These are phyloP conservation scores for Chlorella sp. DNA, from an alignment of 139 green algal genomes.

Conservation along the genomic window DNA sequence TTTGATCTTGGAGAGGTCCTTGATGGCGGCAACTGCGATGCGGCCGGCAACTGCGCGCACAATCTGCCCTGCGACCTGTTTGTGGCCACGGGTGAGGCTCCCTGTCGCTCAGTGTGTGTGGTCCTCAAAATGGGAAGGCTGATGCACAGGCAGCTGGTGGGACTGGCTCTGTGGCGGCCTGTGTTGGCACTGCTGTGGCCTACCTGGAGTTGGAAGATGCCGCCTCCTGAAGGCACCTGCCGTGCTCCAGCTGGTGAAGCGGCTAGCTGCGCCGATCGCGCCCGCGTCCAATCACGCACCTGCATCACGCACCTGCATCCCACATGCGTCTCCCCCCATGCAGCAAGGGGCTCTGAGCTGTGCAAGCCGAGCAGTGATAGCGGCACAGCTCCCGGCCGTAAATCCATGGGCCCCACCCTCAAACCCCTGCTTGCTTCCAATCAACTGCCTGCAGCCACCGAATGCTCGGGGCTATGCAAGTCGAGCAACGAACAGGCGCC, in stretches of 20 bases:
- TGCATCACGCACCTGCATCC: not conserved
- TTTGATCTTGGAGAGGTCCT: not conserved
- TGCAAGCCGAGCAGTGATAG: no score
- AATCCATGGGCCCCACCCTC: not conserved
- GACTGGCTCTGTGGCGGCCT: not conserved
- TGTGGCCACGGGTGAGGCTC: not conserved
- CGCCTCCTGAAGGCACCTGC: not conserved
- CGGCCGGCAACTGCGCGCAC: not conserved
- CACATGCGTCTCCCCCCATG: not conserved
- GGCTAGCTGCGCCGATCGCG: not conserved
- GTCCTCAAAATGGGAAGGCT: no score
- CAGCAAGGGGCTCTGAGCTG: no score
- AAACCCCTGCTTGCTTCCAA: not conserved
- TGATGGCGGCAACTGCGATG: not conserved
- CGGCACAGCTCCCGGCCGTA: no score
- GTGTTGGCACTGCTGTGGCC: not conserved
- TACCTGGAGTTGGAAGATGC: not conserved
- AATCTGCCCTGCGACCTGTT: not conserved
- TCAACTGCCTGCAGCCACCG: not conserved
- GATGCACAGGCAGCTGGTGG: no score
- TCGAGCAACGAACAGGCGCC: not conserved
- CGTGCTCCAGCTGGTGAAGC: not conserved
- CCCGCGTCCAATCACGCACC: no score
- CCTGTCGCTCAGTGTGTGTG: not conserved
- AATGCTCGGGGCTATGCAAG: slow-evolving; percentile 3